Evolutionary conservation across 129 eudicot species (phyloP).

Genomic region (Flaveria linearis): DNA sequence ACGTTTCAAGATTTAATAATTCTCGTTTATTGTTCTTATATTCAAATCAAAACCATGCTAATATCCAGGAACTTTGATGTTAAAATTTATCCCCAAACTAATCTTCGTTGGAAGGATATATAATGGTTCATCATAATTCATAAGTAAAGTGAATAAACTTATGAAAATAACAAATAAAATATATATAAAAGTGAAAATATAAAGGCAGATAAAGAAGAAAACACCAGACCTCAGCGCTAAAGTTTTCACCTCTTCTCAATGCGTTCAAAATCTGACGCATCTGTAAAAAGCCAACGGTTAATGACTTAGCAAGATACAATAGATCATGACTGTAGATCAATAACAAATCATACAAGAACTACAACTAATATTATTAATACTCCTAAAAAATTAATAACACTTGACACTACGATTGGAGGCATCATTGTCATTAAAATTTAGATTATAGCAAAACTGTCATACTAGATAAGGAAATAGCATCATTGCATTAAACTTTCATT

Average conservation of each 20-base stretch:
- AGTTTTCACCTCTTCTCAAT: slow-evolving; percentile 67
- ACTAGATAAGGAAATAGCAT: slow-evolving; percentile 8
- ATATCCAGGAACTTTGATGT: not conserved
- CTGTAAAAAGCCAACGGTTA: slow-evolving; percentile 39
- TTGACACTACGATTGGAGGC: not conserved
- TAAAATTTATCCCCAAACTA: not conserved
- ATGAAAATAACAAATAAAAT: not conserved
- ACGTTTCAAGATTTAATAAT: not conserved
- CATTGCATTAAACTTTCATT: not conserved
- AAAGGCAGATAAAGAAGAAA: slow-evolving; percentile 7
- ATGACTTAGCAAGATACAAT: slow-evolving; percentile 10
- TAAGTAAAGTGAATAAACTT: not conserved
- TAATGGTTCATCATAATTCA: not conserved
- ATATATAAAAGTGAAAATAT: not conserved
- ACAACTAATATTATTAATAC: not conserved
- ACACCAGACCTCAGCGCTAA: slow-evolving; percentile 67
- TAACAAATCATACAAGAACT: not conserved
- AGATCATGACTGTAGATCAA: not conserved
- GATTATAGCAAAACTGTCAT: not conserved
- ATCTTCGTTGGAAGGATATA: not conserved
- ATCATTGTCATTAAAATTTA: not conserved
- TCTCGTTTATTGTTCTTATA: not conserved
- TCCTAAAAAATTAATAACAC: not conserved
- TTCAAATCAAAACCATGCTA: not conserved
- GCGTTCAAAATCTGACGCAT: slow-evolving; percentile 79